A percentile compares a stretch with the other conserved stretches of the same genome.
Conservation (phyloP, 225 moss, liverwort and hornwort genomes). For the Pleurozium schreberi region DNA sequence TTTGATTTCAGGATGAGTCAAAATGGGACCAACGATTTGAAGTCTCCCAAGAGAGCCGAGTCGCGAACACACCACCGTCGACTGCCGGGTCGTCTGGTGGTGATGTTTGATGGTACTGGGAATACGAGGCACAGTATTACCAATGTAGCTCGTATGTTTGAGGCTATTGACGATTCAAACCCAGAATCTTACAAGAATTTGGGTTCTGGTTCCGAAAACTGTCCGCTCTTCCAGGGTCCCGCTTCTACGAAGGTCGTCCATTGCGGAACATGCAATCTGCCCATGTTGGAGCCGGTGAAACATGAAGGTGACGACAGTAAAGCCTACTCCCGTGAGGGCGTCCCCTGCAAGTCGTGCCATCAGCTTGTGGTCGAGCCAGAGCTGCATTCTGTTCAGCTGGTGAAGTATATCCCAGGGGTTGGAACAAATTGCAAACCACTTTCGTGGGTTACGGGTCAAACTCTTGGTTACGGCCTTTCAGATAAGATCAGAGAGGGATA, state of each 20-base stretch:
- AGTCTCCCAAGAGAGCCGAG: fast-evolving
- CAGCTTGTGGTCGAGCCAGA: neutral
- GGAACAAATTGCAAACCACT: neutral
- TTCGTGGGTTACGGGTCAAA: fast-evolving
- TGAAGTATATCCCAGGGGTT: neutral
- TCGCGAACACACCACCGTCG: neutral
- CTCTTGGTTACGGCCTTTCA: neutral
- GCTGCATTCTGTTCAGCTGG: neutral
- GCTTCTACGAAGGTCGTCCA: neutral
- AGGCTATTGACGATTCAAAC: neutral
- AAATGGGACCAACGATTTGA: neutral
- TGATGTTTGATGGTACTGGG: neutral
- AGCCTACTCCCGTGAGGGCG: neutral
- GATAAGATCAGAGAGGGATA: neutral
- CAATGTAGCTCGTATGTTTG: neutral
- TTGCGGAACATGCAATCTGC: neutral
- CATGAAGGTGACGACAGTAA: neutral
- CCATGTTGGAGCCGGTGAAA: neutral
- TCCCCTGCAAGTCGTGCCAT: neutral
- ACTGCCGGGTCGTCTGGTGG: neutral
- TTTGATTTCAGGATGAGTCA: neutral
- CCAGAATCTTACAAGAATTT: neutral
- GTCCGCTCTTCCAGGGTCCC: neutral
- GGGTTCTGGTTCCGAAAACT: neutral
- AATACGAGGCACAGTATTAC: neutral